phyloP scores from a whole-genome alignment of 805 yeast species.

The Suhomyces vadensis region DNA sequence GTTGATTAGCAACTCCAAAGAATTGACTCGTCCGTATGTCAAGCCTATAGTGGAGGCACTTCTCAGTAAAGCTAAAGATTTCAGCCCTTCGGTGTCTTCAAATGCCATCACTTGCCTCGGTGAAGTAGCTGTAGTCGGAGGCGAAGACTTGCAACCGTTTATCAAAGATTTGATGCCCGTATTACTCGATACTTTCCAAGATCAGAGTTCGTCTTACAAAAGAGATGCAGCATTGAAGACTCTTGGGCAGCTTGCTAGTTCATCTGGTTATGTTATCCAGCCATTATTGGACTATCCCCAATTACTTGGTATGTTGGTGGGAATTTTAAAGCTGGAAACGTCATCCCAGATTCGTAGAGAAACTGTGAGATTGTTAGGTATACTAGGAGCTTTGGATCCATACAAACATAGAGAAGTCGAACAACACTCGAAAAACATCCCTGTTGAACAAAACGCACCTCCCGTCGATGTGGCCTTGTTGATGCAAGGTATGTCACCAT shows the following conservation, averaged over 20 bases:
- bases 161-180: slow-evolving; percentile 82
- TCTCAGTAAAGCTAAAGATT: slow-evolving; percentile 70
- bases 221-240: slow-evolving; percentile 88
- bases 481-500: slow-evolving; percentile 93
- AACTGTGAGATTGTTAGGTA: slow-evolving; percentile 86
- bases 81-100: slow-evolving; percentile 79
- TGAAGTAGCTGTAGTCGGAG: slow-evolving; percentile 84
- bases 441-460: slow-evolving; percentile 80
- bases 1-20: slow-evolving; percentile 74
- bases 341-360: slow-evolving; percentile 77
- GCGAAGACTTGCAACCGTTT: slow-evolving; percentile 75
- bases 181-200: slow-evolving; percentile 83
- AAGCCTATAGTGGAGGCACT: slow-evolving; percentile 87
- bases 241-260: slow-evolving; percentile 82
- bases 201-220: slow-evolving; percentile 84
- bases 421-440: slow-evolving; percentile 54
- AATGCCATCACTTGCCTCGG: slow-evolving; percentile 87
- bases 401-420: slow-evolving; percentile 93
- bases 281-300: slow-evolving; percentile 93
- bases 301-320: slow-evolving; percentile 75
- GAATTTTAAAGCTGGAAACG: slow-evolving; percentile 77
- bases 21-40: slow-evolving; percentile 85
- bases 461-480: slow-evolving; percentile 86
- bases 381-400: slow-evolving; percentile 95
- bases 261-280: slow-evolving; percentile 93